Percentiles rank a stretch among this genome's conserved stretches.
These are phyloP conservation scores for Hirsutella rhossiliensis DNA, from an alignment of 2,329 filamentous ascomycete genomes.

Conservation along the genomic window DNA sequence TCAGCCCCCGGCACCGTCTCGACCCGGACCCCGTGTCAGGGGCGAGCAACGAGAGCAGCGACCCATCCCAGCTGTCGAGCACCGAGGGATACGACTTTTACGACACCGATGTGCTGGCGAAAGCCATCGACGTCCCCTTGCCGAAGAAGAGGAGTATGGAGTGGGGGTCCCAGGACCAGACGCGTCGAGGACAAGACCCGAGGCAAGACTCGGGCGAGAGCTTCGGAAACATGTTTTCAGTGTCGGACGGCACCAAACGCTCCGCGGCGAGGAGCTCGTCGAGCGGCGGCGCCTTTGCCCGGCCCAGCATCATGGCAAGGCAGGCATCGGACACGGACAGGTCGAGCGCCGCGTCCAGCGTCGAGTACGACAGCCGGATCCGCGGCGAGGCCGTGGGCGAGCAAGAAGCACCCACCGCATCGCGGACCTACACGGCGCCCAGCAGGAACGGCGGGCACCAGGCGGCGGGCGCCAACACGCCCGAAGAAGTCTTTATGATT, in stretches of 20 bases:
- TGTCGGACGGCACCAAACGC: constrained; percentile 33
- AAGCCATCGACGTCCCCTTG: constrained; percentile 40
- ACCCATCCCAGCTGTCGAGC: constrained; percentile 32
- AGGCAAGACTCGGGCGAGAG: constrained; percentile 48
- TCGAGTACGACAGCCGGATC: constrained; percentile 33
- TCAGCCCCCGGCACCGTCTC: constrained; percentile 29
- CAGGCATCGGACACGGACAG: constrained; percentile 14
- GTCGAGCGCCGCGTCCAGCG: constrained; percentile 17
- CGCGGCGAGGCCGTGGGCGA: constrained; percentile 25
- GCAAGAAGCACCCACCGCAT: constrained; percentile 11
- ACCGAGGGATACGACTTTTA: constrained; percentile 57
- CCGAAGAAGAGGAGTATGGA: constrained; percentile 21
- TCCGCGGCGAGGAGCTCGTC: constrained; percentile 6
- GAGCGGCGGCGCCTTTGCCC: constrained; percentile 10
- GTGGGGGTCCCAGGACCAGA: constrained; percentile 16
- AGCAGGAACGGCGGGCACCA: constrained; percentile 4
- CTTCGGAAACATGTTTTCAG: constrained; percentile 45
- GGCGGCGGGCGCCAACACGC: constrained; percentile 14
- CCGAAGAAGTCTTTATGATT: constrained; percentile 29
- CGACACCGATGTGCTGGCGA: constrained; percentile 40
- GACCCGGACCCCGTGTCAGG: constrained; percentile 39
- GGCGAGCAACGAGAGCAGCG: constrained; percentile 34
- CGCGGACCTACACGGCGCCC: neutral
- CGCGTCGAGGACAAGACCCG: constrained; percentile 14
- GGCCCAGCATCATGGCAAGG: constrained; percentile 13